Evolutionary conservation across 2,329 filamentous ascomycete genomes (phyloP).

Genomic region (Colletotrichum lupini): DNA sequence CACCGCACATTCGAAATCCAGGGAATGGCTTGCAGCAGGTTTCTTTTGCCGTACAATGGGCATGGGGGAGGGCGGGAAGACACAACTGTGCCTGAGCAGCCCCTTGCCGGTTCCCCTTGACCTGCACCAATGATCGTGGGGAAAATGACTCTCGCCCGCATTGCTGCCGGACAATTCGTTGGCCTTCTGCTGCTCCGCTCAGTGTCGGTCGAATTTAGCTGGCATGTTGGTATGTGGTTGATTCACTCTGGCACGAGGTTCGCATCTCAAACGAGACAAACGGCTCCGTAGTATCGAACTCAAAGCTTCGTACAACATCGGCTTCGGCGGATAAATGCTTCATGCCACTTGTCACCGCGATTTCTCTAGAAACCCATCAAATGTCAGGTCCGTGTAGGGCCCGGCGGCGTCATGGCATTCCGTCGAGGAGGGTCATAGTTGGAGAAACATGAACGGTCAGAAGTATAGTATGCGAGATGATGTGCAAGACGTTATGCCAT

Average conservation of each 20-base stretch:
- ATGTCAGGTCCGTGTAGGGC: slow-evolving; percentile 10
- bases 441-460: slow-evolving; percentile 14
- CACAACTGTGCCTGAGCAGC: slow-evolving; percentile 28
- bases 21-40: slow-evolving; percentile 29
- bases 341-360: slow-evolving; percentile 11
- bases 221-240: slow-evolving; percentile 1
- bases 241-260: slow-evolving; percentile 35
- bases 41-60: slow-evolving; percentile 28
- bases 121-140: slow-evolving; percentile 21
- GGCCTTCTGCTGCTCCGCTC: not conserved
- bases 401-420: not conserved
- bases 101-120: slow-evolving; percentile 18
- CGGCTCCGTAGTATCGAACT: not conserved
- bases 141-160: slow-evolving; percentile 14
- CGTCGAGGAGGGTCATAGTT: not conserved
- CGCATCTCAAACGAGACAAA: slow-evolving; percentile 30
- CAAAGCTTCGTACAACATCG: slow-evolving; percentile 18
- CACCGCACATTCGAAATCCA: slow-evolving; percentile 33
- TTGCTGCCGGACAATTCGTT: slow-evolving; percentile 11
- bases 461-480: slow-evolving; percentile 36
- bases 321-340: slow-evolving; percentile 22
- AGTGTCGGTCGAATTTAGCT: slow-evolving; percentile 9
- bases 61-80: slow-evolving; percentile 30
- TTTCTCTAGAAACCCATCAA: not conserved
- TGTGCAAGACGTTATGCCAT: slow-evolving; percentile 38